Evolutionary conservation across 495 filamentous ascomycete species (phyloP), one percentile per base, ranked within the genome.

Genomic region (Letharia lupina): DNA sequence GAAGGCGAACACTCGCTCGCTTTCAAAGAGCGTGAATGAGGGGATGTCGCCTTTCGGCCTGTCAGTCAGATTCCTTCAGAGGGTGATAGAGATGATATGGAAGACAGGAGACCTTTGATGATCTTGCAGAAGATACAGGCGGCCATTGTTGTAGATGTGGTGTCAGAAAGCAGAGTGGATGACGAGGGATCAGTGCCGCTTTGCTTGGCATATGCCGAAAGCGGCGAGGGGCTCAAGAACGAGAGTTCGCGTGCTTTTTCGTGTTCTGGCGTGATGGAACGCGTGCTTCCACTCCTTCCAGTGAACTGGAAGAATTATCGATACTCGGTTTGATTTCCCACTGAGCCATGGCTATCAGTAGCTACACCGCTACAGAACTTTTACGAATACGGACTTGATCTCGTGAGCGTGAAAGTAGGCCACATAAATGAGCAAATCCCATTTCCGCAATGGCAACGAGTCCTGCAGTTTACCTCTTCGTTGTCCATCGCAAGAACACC

Each of bases 81-180:
- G 60, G 39, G 35, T 9, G n/a, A 31, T 40, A 31, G 11, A 39
- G 11, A 31, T 12, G 18, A 8, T 41, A 35, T 20, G 13, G 37
- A 42, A 50, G 41, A 10, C 3, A 59, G 18, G 48, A 44, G 48
- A 88, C 92, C 94, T 82, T 95, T 96, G 78, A 98, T 89, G 75
- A 98, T 98, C 74, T 89, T 96, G 84, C 94, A 98, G 81, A 98
- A 98, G 75, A 98, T 93, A 72, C 94, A 98, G 56, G 90, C 84
- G 31, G 87, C 77, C 72, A 73, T 73, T 61, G 23, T 52, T 42
- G 47, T 47, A 37, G 60, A 20, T 66, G 1, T 28, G 18, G 47
- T n/a, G 33, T 52, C 20, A 50, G 12, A 18, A 35, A 35, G 9
- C 1, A 31, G 31, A 35, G 31, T 56, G 31, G 23, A 10, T 5